phyloP scores from a whole-genome alignment of 257 asterid species.

The Cynanchum wilfordii region DNA sequence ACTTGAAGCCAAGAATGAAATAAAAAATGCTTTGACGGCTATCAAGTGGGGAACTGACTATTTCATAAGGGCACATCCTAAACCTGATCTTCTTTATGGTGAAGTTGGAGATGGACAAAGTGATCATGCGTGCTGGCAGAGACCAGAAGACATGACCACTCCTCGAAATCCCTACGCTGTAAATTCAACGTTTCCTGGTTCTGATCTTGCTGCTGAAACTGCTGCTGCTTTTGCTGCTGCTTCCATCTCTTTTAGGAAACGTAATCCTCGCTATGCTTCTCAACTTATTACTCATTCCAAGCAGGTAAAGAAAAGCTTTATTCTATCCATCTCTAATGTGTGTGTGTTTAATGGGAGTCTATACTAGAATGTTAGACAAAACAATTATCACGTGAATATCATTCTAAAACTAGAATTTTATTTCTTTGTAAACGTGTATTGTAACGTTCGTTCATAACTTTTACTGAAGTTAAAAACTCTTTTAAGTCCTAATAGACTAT shows the following conservation, averaged over 20 bases:
- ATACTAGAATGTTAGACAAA: too few species aligned
- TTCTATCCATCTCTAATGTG: too few species aligned
- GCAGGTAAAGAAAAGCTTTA: slow-evolving; percentile 25
- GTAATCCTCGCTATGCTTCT: slow-evolving; percentile 25
- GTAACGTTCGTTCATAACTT: too few species aligned
- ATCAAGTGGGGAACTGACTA: slow-evolving; percentile 71
- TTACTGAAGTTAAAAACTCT: too few species aligned
- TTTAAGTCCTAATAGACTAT: too few species aligned
- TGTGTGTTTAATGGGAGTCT: too few species aligned
- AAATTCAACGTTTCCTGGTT: slow-evolving; percentile 48
- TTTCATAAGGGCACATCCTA: slow-evolving; percentile 56
- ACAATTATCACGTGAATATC: too few species aligned
- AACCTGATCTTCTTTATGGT: slow-evolving; percentile 48
- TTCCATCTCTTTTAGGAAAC: slow-evolving; percentile 32
- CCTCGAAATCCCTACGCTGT: slow-evolving; percentile 34
- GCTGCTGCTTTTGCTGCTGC: slow-evolving; percentile 67
- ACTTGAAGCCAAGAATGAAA: slow-evolving; percentile 28
- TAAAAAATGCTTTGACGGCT: slow-evolving; percentile 31
- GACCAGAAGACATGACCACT: slow-evolving; percentile 77
- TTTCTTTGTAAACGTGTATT: too few species aligned
- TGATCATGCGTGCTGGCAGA: slow-evolving; percentile 63
- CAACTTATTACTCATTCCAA: slow-evolving; percentile 43
- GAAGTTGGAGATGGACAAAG: slow-evolving; percentile 57
- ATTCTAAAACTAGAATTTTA: too few species aligned
- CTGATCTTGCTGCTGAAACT: slow-evolving; percentile 68